phyloP scores from a whole-genome alignment of 768 basidiomycete genomes.

The Phanerochaete sordida region DNA sequence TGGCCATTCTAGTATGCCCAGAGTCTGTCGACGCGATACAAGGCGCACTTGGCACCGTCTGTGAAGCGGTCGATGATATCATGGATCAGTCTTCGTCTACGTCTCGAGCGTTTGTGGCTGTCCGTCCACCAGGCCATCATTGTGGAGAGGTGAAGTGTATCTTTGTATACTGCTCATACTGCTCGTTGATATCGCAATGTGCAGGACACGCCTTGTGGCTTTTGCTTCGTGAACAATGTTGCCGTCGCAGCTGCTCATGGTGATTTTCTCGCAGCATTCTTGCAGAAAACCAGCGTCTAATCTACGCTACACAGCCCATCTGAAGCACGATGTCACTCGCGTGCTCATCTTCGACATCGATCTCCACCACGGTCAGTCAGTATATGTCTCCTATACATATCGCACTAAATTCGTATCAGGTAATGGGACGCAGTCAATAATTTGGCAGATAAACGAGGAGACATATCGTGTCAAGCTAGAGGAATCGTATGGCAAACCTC shows the following conservation, averaged over 20 bases:
- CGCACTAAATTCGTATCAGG: slow-evolving; percentile 39
- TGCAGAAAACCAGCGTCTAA: too few species aligned
- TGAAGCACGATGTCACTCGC: slow-evolving; percentile 73
- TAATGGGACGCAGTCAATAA: slow-evolving; percentile 91
- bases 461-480: slow-evolving; percentile 68
- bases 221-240: slow-evolving; percentile 96
- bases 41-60: slow-evolving; percentile 79
- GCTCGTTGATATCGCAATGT: neutral
- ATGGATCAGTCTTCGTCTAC: slow-evolving; percentile 21
- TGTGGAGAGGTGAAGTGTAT: slow-evolving; percentile 70
- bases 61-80: slow-evolving; percentile 82
- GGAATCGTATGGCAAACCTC: slow-evolving; percentile 34
- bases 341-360: slow-evolving; percentile 91
- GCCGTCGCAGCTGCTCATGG: slow-evolving; percentile 89
- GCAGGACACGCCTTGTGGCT: slow-evolving; percentile 77
- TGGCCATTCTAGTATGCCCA: slow-evolving; percentile 58
- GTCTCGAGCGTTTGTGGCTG: slow-evolving; percentile 67
- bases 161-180: neutral
- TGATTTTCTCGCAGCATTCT: too few species aligned
- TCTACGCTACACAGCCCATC: slow-evolving; percentile 55
- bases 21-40: slow-evolving; percentile 73
- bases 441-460: slow-evolving; percentile 90
- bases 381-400: slow-evolving; percentile 5
- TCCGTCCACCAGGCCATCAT: slow-evolving; percentile 93
- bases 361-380: slow-evolving; percentile 71